Conservation (phyloP, 2,329 filamentous ascomycete species). For the Cladosporium sp. region DNA sequence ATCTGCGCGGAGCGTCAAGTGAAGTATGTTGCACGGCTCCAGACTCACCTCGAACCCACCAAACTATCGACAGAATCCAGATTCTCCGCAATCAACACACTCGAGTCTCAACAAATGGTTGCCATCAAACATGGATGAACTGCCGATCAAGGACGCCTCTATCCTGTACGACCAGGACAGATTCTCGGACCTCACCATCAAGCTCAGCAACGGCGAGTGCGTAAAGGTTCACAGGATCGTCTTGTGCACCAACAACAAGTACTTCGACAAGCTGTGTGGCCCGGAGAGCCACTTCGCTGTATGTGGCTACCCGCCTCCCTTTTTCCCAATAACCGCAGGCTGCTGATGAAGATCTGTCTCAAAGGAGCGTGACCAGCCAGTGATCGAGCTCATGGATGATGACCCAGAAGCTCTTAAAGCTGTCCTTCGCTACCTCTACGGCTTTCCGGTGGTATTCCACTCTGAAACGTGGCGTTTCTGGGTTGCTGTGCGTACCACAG, state of each 20-base stretch:
- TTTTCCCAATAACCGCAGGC: background rate
- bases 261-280: constrained; percentile 4
- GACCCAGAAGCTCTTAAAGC: background rate
- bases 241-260: background rate
- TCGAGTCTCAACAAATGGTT: no score
- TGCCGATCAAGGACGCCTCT: no score
- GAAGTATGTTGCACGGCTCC: no score
- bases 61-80: no score
- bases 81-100: no score
- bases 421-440: constrained; percentile 1
- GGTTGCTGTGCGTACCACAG: background rate
- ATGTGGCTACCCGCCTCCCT: background rate
- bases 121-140: no score
- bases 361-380: background rate
- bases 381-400: background rate
- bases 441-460: background rate
- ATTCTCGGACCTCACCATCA: constrained; percentile 2
- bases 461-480: background rate
- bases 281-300: background rate
- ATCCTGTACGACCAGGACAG: background rate
- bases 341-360: background rate
- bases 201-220: background rate
- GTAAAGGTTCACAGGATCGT: background rate
- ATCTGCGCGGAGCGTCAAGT: no score
- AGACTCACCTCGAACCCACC: no score